Percentiles rank a stretch among this genome's conserved stretches.
Evolutionary conservation across 2,329 filamentous ascomycete genomes (phyloP).

Genomic region (Clathrospora elynae): DNA sequence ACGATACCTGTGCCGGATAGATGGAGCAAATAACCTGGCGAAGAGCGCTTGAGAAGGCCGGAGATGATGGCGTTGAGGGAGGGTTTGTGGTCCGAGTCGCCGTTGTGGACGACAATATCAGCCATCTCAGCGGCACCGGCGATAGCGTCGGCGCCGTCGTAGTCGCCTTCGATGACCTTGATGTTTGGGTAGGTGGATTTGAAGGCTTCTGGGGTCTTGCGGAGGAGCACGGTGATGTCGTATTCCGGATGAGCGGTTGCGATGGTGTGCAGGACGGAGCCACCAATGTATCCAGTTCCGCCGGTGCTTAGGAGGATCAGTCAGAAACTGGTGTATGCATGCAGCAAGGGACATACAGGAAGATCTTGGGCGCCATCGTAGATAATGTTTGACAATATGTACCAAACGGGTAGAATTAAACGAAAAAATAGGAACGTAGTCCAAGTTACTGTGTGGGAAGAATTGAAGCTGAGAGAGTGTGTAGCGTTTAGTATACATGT

Average conservation of each 20-base stretch:
- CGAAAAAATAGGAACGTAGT: too few relatives aligned
- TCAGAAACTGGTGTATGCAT: not conserved
- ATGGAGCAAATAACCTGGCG: conserved; percentile 57
- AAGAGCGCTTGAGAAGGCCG: conserved; percentile 55
- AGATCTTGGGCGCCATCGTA: conserved; percentile 41
- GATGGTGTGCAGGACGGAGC: conserved; percentile 56
- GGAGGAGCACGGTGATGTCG: conserved; percentile 53
- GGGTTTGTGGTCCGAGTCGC: conserved; percentile 36
- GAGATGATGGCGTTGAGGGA: conserved; percentile 54
- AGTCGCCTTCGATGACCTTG: conserved; percentile 55
- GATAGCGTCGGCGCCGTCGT: conserved; percentile 54
- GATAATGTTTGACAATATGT: too few relatives aligned
- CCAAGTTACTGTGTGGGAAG: too few relatives aligned
- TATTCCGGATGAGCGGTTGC: conserved; percentile 55
- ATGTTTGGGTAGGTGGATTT: conserved; percentile 48
- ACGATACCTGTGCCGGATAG: conserved; percentile 62
- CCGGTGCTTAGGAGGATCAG: conserved; percentile 51
- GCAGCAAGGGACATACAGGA: conserved; percentile 27
- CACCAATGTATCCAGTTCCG: conserved; percentile 60
- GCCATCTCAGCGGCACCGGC: conserved; percentile 54
- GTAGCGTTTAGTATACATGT: too few relatives aligned
- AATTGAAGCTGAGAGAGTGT: too few relatives aligned
- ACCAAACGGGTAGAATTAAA: too few relatives aligned
- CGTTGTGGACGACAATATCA: conserved; percentile 55
- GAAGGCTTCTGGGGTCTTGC: conserved; percentile 44